Evolutionary conservation across 345 rosid genomes (phyloP).

Genomic region (Ceriops decandra): DNA sequence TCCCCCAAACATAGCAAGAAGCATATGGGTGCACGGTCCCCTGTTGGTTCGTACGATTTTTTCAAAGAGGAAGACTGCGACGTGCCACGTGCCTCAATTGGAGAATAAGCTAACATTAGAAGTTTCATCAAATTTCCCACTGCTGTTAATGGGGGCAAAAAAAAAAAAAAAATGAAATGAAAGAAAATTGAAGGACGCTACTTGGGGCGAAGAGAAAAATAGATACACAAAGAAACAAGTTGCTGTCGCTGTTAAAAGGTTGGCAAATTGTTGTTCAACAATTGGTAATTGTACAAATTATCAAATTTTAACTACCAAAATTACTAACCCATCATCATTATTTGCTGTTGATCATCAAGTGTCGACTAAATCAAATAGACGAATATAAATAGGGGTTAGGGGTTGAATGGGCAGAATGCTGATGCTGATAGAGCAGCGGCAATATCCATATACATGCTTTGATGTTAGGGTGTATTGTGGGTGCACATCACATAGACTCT

Average conservation of each 20-base stretch:
- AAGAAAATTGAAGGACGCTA: not conserved
- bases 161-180: not conserved
- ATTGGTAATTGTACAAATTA: too few relatives aligned
- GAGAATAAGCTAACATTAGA: too few relatives aligned
- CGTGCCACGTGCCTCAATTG: not conserved
- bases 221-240: too few relatives aligned
- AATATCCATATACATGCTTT: not conserved
- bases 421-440: not conserved
- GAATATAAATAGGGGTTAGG: not conserved
- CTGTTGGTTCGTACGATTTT: too few relatives aligned
- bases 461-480: not conserved
- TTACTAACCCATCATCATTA: too few relatives aligned
- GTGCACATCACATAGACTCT: not conserved
- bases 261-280: too few relatives aligned
- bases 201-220: not conserved
- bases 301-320: too few relatives aligned
- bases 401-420: not conserved
- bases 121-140: not conserved
- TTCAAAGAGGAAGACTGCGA: not conserved
- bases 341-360: not conserved
- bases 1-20: not conserved
- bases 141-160: not conserved
- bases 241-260: too few relatives aligned
- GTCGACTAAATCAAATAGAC: not conserved
- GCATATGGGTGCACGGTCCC: slow-evolving; percentile 1